Evolutionary conservation across 2,329 filamentous ascomycete genomes (phyloP), one percentile per base, ranked within the genome.

Genomic region (Colletotrichum higginsianum): DNA sequence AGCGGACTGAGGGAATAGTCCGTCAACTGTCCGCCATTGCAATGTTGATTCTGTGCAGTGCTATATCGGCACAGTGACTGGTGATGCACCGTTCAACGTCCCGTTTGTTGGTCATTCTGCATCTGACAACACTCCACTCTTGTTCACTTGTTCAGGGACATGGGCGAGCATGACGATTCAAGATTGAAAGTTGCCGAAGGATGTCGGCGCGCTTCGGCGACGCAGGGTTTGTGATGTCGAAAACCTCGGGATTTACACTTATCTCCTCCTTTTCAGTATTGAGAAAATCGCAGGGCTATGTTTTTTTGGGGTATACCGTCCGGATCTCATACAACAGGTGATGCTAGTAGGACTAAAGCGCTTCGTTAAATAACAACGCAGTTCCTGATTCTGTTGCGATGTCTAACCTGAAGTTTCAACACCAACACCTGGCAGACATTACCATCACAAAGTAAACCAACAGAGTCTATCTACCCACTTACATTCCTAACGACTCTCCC

Each of bases 1-100:
- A 15, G 5, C 64, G 64, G 64, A 53, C 47, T 30, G 2, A 12
- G 6, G 4, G 6, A 7, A 35, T 46, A 44, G 64, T 67, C 64
- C 64, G 64, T 46, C 23, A 47, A 53, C 38, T 53, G 1, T 38
- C 64, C 64, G 64, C 18, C 1, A 6, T 18, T 15, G n/a, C 23
- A n/a, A 40, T 53, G 38, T 7, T 2, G 11, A 2, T 26, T 2
- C 15, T 21, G 40, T 15, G n/a, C 64, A 56, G 55, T n/a, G n/a
- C 13, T 35, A 40, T 23, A 35, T 18, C 15, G 5, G 11, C 42
- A 3, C 3, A 40, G 15, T 38, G 40, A 55, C 47, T 47, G 47
- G 3, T n/a, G 30, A 40, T 40, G 12, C 47, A 46, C 47, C 47
- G 47, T 18, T 55, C n/a, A 26, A 38, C 23, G 18, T 9, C 9